These are phyloP conservation scores for Phytophthora cajani DNA, from an alignment of 352 stramenopile species.

Conservation along the genomic window DNA sequence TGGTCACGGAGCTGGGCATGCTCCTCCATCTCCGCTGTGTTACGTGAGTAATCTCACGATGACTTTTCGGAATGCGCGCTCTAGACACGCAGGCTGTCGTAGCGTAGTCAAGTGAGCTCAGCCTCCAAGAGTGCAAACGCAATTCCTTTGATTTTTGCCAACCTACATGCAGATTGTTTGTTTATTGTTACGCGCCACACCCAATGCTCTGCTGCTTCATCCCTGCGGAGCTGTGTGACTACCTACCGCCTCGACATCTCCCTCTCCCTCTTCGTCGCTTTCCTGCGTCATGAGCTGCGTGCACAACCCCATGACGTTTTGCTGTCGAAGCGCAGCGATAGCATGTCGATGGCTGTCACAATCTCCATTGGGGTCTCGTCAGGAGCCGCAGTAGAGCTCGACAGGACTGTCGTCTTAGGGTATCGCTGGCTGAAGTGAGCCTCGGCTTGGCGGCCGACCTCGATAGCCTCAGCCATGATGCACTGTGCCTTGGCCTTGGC, in stretches of 20 bases:
- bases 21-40: conserved; percentile 97
- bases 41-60: conserved; percentile 93
- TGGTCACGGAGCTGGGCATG: conserved; percentile 98
- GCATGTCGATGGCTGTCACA: conserved; percentile 78
- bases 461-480: conserved; percentile 93
- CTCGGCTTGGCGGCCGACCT: conserved; percentile 73
- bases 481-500: conserved; percentile 95
- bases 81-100: conserved; percentile 17
- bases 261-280: conserved; percentile 40
- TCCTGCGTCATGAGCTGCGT: conserved; percentile 60
- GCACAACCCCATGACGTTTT: conserved; percentile 68
- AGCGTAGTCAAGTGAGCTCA: conserved; percentile 13
- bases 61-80: conserved; percentile 51
- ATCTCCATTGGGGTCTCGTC: conserved; percentile 47
- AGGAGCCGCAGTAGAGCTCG: conserved; percentile 10
- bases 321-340: conserved; percentile 72
- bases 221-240: conserved; percentile 25
- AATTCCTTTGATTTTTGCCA: conserved; percentile 29
- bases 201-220: conserved; percentile 29
- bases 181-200: conserved; percentile 21
- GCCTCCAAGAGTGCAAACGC: conserved; percentile 11
- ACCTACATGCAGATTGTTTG: neutral
- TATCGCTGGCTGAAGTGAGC: conserved; percentile 96
- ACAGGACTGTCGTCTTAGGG: conserved; percentile 71
- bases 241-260: conserved; percentile 13